Evolutionary conservation across 805 yeast species (phyloP).

Genomic region (Sugiyamaella chiloensis): DNA sequence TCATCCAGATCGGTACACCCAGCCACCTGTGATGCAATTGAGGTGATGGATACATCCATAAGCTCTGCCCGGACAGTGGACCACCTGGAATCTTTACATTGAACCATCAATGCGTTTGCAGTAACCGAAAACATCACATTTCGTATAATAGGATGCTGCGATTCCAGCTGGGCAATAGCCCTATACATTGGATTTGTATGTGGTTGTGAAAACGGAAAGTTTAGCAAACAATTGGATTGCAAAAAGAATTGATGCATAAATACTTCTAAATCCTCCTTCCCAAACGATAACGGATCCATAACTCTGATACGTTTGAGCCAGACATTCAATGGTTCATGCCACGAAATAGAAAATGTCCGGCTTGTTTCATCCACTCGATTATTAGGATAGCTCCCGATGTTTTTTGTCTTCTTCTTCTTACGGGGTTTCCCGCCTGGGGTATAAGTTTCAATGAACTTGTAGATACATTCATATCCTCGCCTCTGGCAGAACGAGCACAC

Average conservation of each 20-base stretch:
- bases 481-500: conserved; percentile 18
- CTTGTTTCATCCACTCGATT: neutral
- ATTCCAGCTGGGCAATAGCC: neutral
- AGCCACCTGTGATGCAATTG: neutral
- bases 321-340: neutral
- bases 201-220: neutral
- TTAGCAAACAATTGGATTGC: conserved; percentile 1
- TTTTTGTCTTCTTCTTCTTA: neutral
- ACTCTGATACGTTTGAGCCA: neutral
- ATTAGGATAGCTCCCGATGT: neutral
- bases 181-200: neutral
- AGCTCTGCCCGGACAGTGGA: neutral
- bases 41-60: conserved; percentile 1
- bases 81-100: neutral
- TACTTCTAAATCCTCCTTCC: neutral
- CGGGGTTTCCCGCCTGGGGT: neutral
- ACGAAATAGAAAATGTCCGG: neutral
- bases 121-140: neutral
- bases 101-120: neutral
- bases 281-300: neutral
- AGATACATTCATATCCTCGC: conserved; percentile 18
- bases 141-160: neutral
- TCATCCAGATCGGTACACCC: neutral
- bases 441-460: conserved; percentile 5
- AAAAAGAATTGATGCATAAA: neutral